Evolutionary conservation across 2,329 filamentous ascomycete genomes (phyloP).

Genomic region (Ophiostoma australiae): DNA sequence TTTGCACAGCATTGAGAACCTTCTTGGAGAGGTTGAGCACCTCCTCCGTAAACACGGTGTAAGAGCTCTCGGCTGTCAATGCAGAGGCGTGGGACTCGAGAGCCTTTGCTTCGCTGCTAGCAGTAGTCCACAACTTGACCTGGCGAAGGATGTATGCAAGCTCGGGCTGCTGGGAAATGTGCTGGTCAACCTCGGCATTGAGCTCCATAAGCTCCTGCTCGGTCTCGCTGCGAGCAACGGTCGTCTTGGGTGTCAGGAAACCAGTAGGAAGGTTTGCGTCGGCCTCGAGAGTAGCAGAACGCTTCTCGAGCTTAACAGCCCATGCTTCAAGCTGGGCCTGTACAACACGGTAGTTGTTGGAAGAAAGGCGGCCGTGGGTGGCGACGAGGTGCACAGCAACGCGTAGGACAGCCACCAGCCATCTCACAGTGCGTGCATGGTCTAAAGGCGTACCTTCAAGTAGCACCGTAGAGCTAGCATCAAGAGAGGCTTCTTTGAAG

Average conservation of each 20-base stretch:
- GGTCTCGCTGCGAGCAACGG: slow-evolving; percentile 36
- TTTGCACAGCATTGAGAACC: slow-evolving; percentile 74
- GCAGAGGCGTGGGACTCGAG: background rate
- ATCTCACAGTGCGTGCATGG: slow-evolving; percentile 40
- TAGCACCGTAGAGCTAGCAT: background rate
- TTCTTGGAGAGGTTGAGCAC: slow-evolving; percentile 65
- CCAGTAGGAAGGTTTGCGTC: slow-evolving; percentile 48
- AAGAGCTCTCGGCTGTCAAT: background rate
- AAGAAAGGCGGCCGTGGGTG: slow-evolving; percentile 62
- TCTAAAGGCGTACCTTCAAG: slow-evolving; percentile 27
- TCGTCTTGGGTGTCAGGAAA: slow-evolving; percentile 42
- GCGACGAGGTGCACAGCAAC: slow-evolving; percentile 58
- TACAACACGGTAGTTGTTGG: slow-evolving; percentile 43
- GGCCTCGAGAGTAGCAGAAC: slow-evolving; percentile 26
- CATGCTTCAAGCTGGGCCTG: slow-evolving; percentile 46
- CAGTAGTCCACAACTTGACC: slow-evolving; percentile 57
- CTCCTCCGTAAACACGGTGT: slow-evolving; percentile 49
- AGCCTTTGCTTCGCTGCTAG: background rate
- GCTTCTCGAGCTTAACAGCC: slow-evolving; percentile 33
- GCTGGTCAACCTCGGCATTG: slow-evolving; percentile 40
- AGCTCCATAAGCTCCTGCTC: slow-evolving; percentile 38
- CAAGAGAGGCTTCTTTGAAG: background rate
- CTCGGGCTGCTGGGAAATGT: slow-evolving; percentile 48
- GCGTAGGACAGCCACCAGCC: slow-evolving; percentile 65
- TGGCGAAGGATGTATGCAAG: slow-evolving; percentile 62